Evolutionary conservation across 129 eudicot species (phyloP), one percentile per base, ranked within the genome.

Genomic region (Flaveria ramosissima): DNA sequence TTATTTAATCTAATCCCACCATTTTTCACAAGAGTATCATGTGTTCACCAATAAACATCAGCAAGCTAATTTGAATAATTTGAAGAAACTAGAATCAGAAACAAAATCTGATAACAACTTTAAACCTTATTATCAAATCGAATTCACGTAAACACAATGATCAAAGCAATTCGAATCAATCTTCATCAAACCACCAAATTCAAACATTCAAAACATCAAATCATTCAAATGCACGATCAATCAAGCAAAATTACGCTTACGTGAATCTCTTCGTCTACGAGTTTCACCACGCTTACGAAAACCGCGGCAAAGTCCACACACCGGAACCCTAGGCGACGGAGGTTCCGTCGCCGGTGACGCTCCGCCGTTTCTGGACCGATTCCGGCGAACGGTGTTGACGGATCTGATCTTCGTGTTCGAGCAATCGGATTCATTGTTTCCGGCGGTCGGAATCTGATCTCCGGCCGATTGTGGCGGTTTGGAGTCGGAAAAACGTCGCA

Each of bases 261-360:
- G 70, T 3, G 75, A 74, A 0, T 11, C 60, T 13, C 46, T 75
- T 75, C 62, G 71, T 62, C 48, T 48, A 26, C 68, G 82, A 62
- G 61, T 75, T 62, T 87, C 85, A 8, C 73, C 48, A 3, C 66
- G 39, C 71, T 84, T 92, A 8, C 83, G 80, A 47, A 85, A 82
- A 65, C 75, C 96, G 15, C 87, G 48, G 53, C 92, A 92, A 23
- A 83, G 86, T 20, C 96, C 97, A 62, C 96, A 92, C 0, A 88
- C 91, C 16, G 86, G 84, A 14, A 89, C 81, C 80, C 80, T 84
- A 14, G 97, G 97, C 24, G 97, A 92, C 63, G 89, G 80, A 76
- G 91, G 92, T 23, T 92, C 96, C 0, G 83, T 62, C 52, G 85
- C 84, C 82, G 89, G 83, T 46, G 85, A 79, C 30, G 80, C 86